A percentile compares a stretch with the other conserved stretches of the same genome.
These are phyloP conservation scores for Quercus parvula DNA, from an alignment of 306 rosid species.

Conservation along the genomic window DNA sequence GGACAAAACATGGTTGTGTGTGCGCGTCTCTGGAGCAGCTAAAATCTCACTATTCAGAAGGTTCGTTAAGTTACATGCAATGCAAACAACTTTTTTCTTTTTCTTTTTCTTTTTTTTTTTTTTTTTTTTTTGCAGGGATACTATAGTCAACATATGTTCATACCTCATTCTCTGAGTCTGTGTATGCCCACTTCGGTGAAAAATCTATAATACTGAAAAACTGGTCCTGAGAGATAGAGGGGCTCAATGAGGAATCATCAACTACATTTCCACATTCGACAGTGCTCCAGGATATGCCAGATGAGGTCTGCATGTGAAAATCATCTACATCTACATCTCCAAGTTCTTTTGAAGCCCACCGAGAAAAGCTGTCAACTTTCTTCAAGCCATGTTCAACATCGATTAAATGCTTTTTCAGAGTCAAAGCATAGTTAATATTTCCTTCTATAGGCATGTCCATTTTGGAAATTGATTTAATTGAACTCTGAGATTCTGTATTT, in stretches of 20 bases:
- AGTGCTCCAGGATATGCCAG: constrained; percentile 79
- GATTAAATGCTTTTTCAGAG: constrained; percentile 52
- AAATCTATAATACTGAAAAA: constrained; percentile 70
- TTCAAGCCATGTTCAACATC: constrained; percentile 67
- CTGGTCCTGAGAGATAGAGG: constrained; percentile 88
- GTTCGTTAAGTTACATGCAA: not conserved
- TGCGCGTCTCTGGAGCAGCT: not conserved
- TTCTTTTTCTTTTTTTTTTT: not conserved
- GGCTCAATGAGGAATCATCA: constrained; percentile 75
- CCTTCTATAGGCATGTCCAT: constrained; percentile 47
- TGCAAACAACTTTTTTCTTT: constrained; percentile 17
- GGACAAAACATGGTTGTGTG: not conserved
- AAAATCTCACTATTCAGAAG: not conserved
- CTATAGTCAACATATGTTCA: constrained; percentile 5
- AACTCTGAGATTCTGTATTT: constrained; percentile 36
- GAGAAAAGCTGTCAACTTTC: constrained; percentile 90
- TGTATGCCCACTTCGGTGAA: constrained; percentile 75
- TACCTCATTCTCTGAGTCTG: constrained; percentile 76
- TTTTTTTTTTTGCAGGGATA: not conserved
- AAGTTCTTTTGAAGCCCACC: constrained; percentile 74
- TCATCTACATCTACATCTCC: constrained; percentile 85
- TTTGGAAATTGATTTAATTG: constrained; percentile 27
- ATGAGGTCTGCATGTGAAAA: constrained; percentile 69
- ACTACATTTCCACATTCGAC: constrained; percentile 61
- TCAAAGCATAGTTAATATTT: constrained; percentile 43